phyloP scores from a whole-genome alignment of 345 rosid genomes.

The Arabidopsis arenosa region DNA sequence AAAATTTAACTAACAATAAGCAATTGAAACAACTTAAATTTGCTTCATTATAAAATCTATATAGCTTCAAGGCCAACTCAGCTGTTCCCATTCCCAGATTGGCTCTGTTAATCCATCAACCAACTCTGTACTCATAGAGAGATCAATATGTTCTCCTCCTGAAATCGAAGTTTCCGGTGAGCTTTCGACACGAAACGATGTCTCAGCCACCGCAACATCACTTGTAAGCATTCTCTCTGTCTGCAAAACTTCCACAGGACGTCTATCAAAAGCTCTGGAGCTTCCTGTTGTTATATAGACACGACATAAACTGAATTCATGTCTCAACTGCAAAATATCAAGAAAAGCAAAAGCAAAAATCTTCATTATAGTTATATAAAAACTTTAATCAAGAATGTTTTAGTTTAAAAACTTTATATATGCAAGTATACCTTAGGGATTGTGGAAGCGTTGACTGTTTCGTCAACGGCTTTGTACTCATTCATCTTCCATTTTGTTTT shows the following conservation, averaged over 20 bases:
- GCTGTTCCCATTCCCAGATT: slow-evolving; percentile 63
- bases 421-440: slow-evolving; percentile 52
- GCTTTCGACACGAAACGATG: slow-evolving; percentile 47
- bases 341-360: slow-evolving; percentile 13
- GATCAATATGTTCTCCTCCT: slow-evolving; percentile 51
- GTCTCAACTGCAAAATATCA: slow-evolving; percentile 63
- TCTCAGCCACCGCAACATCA: slow-evolving; percentile 41
- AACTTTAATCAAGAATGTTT: neutral
- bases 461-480: slow-evolving; percentile 84
- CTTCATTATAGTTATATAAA: neutral
- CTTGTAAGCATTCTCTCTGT: slow-evolving; percentile 40
- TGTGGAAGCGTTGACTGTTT: slow-evolving; percentile 36
- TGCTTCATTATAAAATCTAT: slow-evolving; percentile 3
- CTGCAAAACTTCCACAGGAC: slow-evolving; percentile 59
- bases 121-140: slow-evolving; percentile 43
- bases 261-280: slow-evolving; percentile 86
- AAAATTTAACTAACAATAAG: slow-evolving; percentile 8
- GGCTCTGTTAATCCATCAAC: slow-evolving; percentile 47
- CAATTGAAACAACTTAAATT: neutral
- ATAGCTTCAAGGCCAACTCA: slow-evolving; percentile 52
- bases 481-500: slow-evolving; percentile 98
- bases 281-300: slow-evolving; percentile 77
- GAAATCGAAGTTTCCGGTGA: slow-evolving; percentile 58
- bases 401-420: neutral
- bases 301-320: slow-evolving; percentile 86